phyloP scores from a whole-genome alignment of 768 basidiomycete species.

The Phylloporus sp. region DNA sequence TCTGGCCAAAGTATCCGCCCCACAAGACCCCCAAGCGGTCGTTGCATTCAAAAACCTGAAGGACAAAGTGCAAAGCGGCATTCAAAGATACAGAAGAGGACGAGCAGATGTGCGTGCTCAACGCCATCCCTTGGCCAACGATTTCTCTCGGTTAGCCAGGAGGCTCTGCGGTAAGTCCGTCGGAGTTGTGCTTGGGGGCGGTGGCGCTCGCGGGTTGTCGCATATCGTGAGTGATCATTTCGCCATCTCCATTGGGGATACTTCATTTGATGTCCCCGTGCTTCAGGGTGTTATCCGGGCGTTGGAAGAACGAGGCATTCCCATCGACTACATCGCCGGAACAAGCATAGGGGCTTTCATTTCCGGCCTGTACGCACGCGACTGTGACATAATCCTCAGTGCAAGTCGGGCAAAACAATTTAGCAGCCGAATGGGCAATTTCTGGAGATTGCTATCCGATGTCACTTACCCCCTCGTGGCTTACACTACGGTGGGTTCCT shows the following conservation, averaged over 20 bases:
- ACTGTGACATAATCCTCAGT: constrained; percentile 84
- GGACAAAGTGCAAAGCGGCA: constrained; percentile 83
- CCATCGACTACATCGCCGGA: constrained; percentile 92
- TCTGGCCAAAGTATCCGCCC: constrained; percentile 51
- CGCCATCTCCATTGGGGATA: constrained; percentile 8
- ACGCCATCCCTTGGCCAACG: constrained; percentile 77
- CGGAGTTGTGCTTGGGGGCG: constrained; percentile 92
- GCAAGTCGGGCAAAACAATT: constrained; percentile 88
- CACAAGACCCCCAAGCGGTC: constrained; percentile 84
- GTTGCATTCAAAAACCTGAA: constrained; percentile 88
- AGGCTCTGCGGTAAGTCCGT: constrained; percentile 90
- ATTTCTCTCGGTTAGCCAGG: constrained; percentile 88
- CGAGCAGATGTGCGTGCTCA: constrained; percentile 60
- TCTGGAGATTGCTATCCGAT: constrained; percentile 92
- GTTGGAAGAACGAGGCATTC: constrained; percentile 85
- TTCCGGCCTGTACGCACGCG: constrained; percentile 91
- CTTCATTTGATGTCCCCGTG: constrained; percentile 5
- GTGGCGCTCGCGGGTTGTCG: constrained; percentile 89
- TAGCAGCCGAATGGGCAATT: constrained; percentile 84
- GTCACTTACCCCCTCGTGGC: constrained; percentile 77
- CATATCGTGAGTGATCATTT: constrained; percentile 48
- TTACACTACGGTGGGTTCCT: constrained; percentile 57
- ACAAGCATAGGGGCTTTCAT: constrained; percentile 92
- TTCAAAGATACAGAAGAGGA: constrained; percentile 79
- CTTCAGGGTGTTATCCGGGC: constrained; percentile 86